A percentile compares a stretch with the other conserved stretches of the same genome.
These are phyloP conservation scores for Pulicaria dysenterica DNA, from an alignment of 129 eudicot species.

Conservation along the genomic window DNA sequence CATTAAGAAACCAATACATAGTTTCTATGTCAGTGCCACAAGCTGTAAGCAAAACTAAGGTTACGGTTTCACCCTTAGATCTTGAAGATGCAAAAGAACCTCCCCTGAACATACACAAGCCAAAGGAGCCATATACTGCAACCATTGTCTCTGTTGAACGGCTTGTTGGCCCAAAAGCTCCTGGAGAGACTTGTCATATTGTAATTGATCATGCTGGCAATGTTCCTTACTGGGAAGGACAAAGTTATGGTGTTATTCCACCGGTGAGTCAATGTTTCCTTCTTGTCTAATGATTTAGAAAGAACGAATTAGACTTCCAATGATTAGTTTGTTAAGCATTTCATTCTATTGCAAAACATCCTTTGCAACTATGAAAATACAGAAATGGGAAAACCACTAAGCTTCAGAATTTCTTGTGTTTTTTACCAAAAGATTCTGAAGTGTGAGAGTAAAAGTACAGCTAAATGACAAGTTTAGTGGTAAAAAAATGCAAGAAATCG, in stretches of 20 bases:
- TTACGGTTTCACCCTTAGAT: conserved; percentile 67
- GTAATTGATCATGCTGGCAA: conserved; percentile 94
- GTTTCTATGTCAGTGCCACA: conserved; percentile 86
- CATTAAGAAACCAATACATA: conserved; percentile 44
- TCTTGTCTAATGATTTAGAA: not conserved
- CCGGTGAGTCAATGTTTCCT: conserved; percentile 58
- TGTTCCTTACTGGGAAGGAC: conserved; percentile 99
- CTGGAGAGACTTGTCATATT: conserved; percentile 97
- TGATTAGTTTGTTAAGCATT: not conserved
- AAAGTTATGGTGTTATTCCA: conserved; percentile 94
- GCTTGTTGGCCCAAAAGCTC: conserved; percentile 89
- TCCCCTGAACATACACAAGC: conserved; percentile 77
- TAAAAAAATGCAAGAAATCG: not conserved
- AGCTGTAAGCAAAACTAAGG: conserved; percentile 53
- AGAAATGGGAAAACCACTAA: conserved; percentile 1
- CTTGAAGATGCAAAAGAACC: conserved; percentile 90
- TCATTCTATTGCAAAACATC: not conserved
- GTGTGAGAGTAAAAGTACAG: not conserved
- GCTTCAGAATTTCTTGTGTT: not conserved
- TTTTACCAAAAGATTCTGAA: not conserved
- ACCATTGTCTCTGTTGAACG: conserved; percentile 96
- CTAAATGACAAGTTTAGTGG: not conserved
- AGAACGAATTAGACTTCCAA: not conserved
- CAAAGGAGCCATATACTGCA: conserved; percentile 88
- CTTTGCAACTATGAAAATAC: not conserved